Base-by-base conservation (phyloP, 2,329 filamentous ascomycete species). In the Trichoderma sp. region DNA sequence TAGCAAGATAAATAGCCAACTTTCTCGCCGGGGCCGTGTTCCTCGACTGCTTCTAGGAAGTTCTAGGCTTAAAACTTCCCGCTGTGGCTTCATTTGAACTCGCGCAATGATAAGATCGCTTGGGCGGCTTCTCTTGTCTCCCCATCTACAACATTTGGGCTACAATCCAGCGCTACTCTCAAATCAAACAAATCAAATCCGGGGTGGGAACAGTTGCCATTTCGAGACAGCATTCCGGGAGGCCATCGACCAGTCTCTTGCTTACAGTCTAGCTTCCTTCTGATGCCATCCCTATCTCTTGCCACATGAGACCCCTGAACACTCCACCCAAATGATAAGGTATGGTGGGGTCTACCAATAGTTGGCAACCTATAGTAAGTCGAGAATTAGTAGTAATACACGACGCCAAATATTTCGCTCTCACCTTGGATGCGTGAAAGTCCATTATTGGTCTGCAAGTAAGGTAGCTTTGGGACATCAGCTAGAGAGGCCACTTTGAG, bases 141-240 rank as follows among this genome's bases (percentile, higher is more conserved):
- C 31, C 8, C 31, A 10, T 10, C 8, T 33, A 33, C 31, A 33
- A 33, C n/a, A 33, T 2, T 2, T 33, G 31, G 31, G 31, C 31
- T 33, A 10, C 31, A 33, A 33, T 37, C 35, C 62, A 69, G 67
- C 33, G 59, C 68, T 65, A 31, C 68, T 43, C 68, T 53, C 55
- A 67, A 70, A 68, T 67, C 63, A 68, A 70, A 67, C 31, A 58
- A 68, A 66, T 66, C 68, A 70, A 66, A 70, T 66, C 27, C 19
- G 57, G 68, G 43, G 19, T 47, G 19, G 43, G 43, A 47, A 47
- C 43, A 47, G 43, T 21, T 47, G 43, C 43, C 43, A 47, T 47
- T 47, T 19, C 43, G 43, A 4, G 43, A 21, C 6, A 21, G 43
- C 43, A 21, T 47, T 47, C 43, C 43, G 43, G 43, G 43, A 47